Conservation (phyloP, 768 basidiomycete genomes). For the Lanmaoa rubissima region DNA sequence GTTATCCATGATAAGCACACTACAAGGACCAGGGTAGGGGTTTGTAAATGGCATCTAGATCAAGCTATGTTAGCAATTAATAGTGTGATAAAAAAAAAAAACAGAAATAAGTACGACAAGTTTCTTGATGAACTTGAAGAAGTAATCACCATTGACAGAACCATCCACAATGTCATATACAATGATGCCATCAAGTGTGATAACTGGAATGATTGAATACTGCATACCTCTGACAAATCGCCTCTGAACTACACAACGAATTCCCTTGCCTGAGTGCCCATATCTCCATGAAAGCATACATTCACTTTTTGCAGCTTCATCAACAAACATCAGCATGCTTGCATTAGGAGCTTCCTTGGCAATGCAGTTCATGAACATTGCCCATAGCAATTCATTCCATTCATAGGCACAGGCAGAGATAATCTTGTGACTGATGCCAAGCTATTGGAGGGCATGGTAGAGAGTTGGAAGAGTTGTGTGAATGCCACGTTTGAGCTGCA, state of each 20-base stretch:
- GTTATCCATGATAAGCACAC: no score
- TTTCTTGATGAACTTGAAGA: conserved; percentile 10
- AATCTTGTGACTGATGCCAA: not conserved
- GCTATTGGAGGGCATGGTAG: not conserved
- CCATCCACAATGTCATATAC: conserved; percentile 17
- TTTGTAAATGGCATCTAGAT: no score
- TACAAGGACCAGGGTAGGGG: no score
- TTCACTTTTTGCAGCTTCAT: conserved; percentile 20
- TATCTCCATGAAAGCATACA: not conserved
- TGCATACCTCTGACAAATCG: not conserved
- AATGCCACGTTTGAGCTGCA: not conserved
- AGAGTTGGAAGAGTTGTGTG: not conserved
- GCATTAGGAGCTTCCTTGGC: conserved; percentile 11
- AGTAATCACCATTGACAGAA: conserved; percentile 5
- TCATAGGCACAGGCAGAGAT: conserved; percentile 7
- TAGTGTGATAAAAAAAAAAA: no score
- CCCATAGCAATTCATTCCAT: conserved; percentile 4
- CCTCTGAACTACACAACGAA: not conserved
- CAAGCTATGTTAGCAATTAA: no score
- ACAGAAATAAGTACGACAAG: not conserved
- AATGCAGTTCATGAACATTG: conserved; percentile 14
- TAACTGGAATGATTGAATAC: conserved; percentile 17
- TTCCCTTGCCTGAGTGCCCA: not conserved
- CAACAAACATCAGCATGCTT: conserved; percentile 24
- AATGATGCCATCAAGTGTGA: conserved; percentile 20